Base-by-base conservation (phyloP, 2,329 filamentous ascomycete genomes). In the Xenoacremonium recifei region DNA sequence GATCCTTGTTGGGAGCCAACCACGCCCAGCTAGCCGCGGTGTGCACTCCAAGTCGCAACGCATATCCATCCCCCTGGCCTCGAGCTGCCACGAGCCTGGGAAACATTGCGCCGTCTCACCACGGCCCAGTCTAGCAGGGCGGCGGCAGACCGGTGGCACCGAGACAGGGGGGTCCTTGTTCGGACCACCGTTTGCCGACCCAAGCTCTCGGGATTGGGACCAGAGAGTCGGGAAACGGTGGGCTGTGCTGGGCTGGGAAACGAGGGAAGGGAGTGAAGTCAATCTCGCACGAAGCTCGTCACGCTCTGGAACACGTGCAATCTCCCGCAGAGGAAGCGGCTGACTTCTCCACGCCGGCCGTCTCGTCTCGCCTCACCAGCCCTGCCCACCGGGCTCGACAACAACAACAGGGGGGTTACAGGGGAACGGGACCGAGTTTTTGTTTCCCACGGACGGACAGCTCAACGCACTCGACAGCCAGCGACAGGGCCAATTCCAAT, bases 161-260 rank as follows among this genome's bases (percentile, higher is more conserved):
- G 48, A 46, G 53, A 58, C 54, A 58, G 49, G 57, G 58, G 58
- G 9, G 50, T 41, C 58, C 59, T 58, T 54, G 60, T 50, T 51
- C 49, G 44, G 53, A 51, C 53, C 55, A 58, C 48, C 53, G 55
- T 54, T 63, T 63, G 50, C 61, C 60, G 61, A 64, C 58, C 61
- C 61, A 59, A 53, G 53, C 53, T 45, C 51, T 62, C 61, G 61
- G 61, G 57, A 55, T 60, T 49, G 49, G 54, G 53, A 57, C 61
- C 61, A 59, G 48, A 58, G 48, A 50, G 38, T 55, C 54, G 60
- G 60, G 55, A 57, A 49, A 47, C 42, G 53, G 51, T 55, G 50
- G 51, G 45, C 48, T 57, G 43, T 42, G 47, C 40, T 44, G n/a
- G 21, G 30, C 31, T 42, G 37, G 44, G 43, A 35, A 32, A 38